These are phyloP conservation scores for Xylariaceae sp. DNA, from an alignment of 2,329 filamentous ascomycete species.

Conservation along the genomic window DNA sequence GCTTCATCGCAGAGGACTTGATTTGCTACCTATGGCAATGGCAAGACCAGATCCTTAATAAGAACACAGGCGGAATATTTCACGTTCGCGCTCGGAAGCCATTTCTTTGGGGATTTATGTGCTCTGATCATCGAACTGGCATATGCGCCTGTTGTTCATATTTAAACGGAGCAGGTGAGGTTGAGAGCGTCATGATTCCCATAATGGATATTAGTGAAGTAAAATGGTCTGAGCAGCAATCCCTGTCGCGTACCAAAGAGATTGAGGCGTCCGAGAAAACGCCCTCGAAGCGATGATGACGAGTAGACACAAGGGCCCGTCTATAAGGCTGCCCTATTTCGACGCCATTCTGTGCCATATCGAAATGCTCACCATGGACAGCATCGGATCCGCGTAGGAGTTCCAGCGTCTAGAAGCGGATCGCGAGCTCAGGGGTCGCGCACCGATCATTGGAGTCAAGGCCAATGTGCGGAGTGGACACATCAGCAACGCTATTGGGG, in stretches of 20 bases:
- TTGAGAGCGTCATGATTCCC: conserved; percentile 33
- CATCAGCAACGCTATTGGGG: conserved; percentile 30
- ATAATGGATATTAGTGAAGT: conserved; percentile 35
- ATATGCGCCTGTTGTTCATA: conserved; percentile 35
- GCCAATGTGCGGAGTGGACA: conserved; percentile 34
- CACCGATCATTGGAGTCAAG: conserved; percentile 33
- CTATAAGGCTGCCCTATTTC: conserved; percentile 11
- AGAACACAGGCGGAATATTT: conserved; percentile 31
- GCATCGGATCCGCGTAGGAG: conserved; percentile 30
- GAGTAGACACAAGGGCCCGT: neutral
- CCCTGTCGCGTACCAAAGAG: conserved; percentile 27
- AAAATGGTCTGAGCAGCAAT: conserved; percentile 34
- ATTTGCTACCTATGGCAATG: conserved; percentile 28
- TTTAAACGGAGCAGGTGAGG: conserved; percentile 24
- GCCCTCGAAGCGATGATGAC: conserved; percentile 46
- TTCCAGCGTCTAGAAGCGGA: conserved; percentile 26
- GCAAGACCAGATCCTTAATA: conserved; percentile 20
- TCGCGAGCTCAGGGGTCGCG: conserved; percentile 24
- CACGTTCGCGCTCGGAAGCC: conserved; percentile 31
- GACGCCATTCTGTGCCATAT: conserved; percentile 34
- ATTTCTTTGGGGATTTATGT: conserved; percentile 30
- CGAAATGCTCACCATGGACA: conserved; percentile 36
- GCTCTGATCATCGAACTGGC: conserved; percentile 28
- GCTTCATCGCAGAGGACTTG: conserved; percentile 27
- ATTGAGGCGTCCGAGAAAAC: conserved; percentile 38